Base-by-base conservation (phyloP, 2,329 filamentous ascomycete species). In the Nothophoma quercina region DNA sequence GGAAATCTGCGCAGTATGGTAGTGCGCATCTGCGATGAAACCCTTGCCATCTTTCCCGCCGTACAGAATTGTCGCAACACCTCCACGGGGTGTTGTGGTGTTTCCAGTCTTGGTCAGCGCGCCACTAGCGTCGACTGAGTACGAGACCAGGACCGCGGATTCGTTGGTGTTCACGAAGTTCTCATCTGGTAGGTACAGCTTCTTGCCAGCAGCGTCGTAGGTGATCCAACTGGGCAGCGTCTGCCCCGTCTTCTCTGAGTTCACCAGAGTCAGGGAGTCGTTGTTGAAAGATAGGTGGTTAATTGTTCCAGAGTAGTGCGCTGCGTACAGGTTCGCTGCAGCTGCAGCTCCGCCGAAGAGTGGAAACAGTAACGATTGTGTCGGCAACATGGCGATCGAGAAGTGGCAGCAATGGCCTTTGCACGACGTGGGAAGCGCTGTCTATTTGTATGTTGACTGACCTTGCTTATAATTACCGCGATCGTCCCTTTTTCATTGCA, bases 1-100 rank as follows among this genome's bases (percentile, higher is more conserved):
- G 1, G 70, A 67, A 22, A 74, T 25, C n/a, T 70, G 65, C 2
- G 70, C 71, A n/a, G 65, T 53, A 44, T 68, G 59, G 50, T 71
- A 71, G 46, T 71, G 68, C 9, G 65, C 67, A 34, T 65, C 68
- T 10, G 66, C 65, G 26, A 72, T 69, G 58, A 68, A 73, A 16
- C 67, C 55, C 34, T 44, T 62, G 7, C 69, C 70, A 46, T 72
- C 59, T 2, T 62, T 16, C 15, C 70, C 68, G 21, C 68, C 68
- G 46, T 71, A 72, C 7, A 71, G 49, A 2, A 58, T 40, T n/a
- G 59, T 67, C 9, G 67, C 62, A 22, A 73, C 67, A 15, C 52
- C 63, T 22, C 68, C 66, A 5, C 57, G 57, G 7, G 63, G 63
- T 7, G 69, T 67, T 12, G 61, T 56, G 2, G 57, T 60, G 25